phyloP scores from a whole-genome alignment of 2,329 filamentous ascomycete genomes.

The Truncatella angustata region DNA sequence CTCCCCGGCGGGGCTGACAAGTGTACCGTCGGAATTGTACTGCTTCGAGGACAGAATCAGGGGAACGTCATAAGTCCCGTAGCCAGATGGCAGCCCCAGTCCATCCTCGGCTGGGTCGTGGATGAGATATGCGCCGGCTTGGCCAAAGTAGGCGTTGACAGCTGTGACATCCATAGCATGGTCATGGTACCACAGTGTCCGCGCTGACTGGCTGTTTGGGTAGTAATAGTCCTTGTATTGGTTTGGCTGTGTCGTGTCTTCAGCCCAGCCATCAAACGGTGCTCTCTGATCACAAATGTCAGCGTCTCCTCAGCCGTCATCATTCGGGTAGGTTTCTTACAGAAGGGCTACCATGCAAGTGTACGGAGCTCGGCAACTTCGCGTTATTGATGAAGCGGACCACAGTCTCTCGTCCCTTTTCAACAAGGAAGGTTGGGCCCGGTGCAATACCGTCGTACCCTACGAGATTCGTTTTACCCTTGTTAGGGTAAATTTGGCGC shows the following conservation, averaged over 20 bases:
- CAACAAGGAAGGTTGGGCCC: constrained; percentile 51
- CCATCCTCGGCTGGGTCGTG: constrained; percentile 46
- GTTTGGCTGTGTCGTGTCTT: constrained; percentile 47
- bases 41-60: constrained; percentile 48
- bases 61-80: constrained; percentile 53
- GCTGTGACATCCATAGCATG: constrained; percentile 43
- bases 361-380: constrained; percentile 41
- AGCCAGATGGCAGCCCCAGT: constrained; percentile 46
- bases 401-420: constrained; percentile 48
- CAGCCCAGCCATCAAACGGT: constrained; percentile 46
- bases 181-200: constrained; percentile 59
- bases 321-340: not conserved
- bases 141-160: constrained; percentile 54
- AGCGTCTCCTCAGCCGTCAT: not conserved
- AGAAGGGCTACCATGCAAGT: constrained; percentile 54
- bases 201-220: constrained; percentile 51
- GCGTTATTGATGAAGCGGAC: constrained; percentile 53
- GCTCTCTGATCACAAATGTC: not conserved
- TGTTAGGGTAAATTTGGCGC: constrained; percentile 35
- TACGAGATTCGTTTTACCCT: constrained; percentile 26
- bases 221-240: constrained; percentile 54
- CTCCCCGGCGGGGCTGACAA: constrained; percentile 44
- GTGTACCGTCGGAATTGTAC: constrained; percentile 49
- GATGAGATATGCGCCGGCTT: constrained; percentile 55
- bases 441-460: constrained; percentile 56